Conservation (phyloP, 139 green algal species). For the Micromonas commoda region DNA sequence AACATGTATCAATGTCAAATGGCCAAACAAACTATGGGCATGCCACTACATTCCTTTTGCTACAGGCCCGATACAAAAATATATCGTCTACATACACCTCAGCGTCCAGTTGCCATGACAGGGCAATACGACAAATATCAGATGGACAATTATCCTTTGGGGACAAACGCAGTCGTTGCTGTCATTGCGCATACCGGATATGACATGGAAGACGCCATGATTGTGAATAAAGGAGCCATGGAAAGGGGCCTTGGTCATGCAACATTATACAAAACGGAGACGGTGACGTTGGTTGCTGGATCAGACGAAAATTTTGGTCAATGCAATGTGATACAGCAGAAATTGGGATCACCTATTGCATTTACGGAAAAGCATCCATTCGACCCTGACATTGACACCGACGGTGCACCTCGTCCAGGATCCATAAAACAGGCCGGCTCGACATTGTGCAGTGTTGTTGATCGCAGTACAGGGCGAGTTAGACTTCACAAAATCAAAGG, state of each 20-base stretch:
- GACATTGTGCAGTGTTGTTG: neutral
- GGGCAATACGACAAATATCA: constrained; percentile 66
- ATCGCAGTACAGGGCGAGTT: neutral
- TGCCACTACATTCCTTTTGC: constrained; percentile 45
- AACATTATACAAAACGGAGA: constrained; percentile 77
- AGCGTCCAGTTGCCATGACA: constrained; percentile 55
- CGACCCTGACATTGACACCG: neutral
- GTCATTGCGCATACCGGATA: constrained; percentile 92
- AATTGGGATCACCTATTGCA: no score
- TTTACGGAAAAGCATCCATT: neutral
- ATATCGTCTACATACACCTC: constrained; percentile 24
- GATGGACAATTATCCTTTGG: constrained; percentile 91
- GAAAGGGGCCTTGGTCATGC: constrained; percentile 85
- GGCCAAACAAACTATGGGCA: constrained; percentile 98
- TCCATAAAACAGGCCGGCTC: neutral
- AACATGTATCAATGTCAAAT: constrained; percentile 99
- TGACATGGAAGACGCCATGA: constrained; percentile 99
- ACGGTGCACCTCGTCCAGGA: neutral
- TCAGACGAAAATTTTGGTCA: neutral
- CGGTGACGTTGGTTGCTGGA: constrained; percentile 42
- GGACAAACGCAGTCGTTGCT: constrained; percentile 92
- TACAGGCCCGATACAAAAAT: constrained; percentile 30
- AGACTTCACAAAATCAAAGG: constrained; percentile 69
- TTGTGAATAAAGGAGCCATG: constrained; percentile 86
- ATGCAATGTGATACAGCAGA: neutral